phyloP scores from a whole-genome alignment of 1,139 yeast species.

The Debaryomyces sp. region DNA sequence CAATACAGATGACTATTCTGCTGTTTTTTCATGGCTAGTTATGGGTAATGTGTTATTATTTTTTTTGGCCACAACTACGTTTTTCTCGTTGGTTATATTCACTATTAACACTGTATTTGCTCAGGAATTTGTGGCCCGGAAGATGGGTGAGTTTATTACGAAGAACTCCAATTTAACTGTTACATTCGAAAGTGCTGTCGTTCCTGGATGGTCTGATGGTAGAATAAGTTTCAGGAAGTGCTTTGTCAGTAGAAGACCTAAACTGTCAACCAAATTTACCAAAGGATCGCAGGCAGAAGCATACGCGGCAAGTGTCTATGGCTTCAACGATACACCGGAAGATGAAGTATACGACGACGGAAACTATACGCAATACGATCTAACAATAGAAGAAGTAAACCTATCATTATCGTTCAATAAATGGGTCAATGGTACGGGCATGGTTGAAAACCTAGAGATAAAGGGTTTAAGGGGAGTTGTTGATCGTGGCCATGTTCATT shows the following conservation, averaged over 20 bases:
- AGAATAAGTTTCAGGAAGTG: slow-evolving; percentile 83
- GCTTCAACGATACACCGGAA: slow-evolving; percentile 19
- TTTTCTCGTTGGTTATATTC: slow-evolving; percentile 75
- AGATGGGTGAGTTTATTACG: slow-evolving; percentile 81
- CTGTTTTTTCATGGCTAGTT: slow-evolving; percentile 87
- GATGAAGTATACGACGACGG: slow-evolving; percentile 70
- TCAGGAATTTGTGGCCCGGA: slow-evolving; percentile 83
- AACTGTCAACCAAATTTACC: slow-evolving; percentile 49
- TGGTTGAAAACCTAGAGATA: slow-evolving; percentile 77
- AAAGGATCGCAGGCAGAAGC: slow-evolving; percentile 80
- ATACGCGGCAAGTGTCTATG: slow-evolving; percentile 44
- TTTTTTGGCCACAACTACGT: slow-evolving; percentile 86
- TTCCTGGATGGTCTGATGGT: slow-evolving; percentile 93
- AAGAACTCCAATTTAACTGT: slow-evolving; percentile 84
- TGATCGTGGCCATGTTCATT: slow-evolving; percentile 82
- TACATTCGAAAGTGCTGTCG: slow-evolving; percentile 90
- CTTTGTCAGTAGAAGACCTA: slow-evolving; percentile 83
- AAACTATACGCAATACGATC: slow-evolving; percentile 91
- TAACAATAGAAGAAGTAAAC: slow-evolving; percentile 84
- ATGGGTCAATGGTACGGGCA: slow-evolving; percentile 91
- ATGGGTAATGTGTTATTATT: slow-evolving; percentile 83
- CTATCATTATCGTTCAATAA: slow-evolving; percentile 78
- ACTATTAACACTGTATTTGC: slow-evolving; percentile 86
- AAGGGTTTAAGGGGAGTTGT: slow-evolving; percentile 89
- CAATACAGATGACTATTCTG: slow-evolving; percentile 86